These are phyloP conservation scores for Lunasporangiospora selenospora DNA, from an alignment of 192 early-diverging fungal genomes.

Conservation along the genomic window DNA sequence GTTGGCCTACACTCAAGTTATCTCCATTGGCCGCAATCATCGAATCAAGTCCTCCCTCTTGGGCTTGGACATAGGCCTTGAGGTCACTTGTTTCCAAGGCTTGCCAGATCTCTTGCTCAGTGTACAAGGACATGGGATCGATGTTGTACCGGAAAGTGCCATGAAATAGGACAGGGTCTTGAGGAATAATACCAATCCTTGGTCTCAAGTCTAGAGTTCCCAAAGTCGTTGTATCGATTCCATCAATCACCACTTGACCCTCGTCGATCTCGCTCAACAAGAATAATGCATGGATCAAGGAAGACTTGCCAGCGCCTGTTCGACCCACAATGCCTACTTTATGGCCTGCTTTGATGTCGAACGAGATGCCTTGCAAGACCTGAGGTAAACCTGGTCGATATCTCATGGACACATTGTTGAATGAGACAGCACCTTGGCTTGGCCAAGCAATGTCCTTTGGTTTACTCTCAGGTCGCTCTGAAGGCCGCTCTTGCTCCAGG, in stretches of 20 bases:
- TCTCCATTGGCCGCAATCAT: slow-evolving; percentile 77
- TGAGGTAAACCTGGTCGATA: slow-evolving; percentile 74
- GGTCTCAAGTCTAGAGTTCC: slow-evolving; percentile 79
- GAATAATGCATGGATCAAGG: slow-evolving; percentile 79
- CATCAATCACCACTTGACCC: slow-evolving; percentile 78
- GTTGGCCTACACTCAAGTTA: slow-evolving; percentile 86
- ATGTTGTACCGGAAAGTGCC: slow-evolving; percentile 65
- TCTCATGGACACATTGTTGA: slow-evolving; percentile 73
- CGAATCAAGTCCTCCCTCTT: slow-evolving; percentile 75
- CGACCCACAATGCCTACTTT: slow-evolving; percentile 95
- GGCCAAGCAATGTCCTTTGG: slow-evolving; percentile 69
- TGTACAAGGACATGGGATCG: slow-evolving; percentile 58
- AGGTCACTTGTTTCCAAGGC: slow-evolving; percentile 73
- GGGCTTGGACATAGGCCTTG: slow-evolving; percentile 63
- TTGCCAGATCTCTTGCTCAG: slow-evolving; percentile 72
- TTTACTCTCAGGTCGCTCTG: slow-evolving; percentile 19
- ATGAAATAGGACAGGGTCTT: slow-evolving; percentile 65
- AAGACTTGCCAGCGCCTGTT: slow-evolving; percentile 87
- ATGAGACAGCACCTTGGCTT: slow-evolving; percentile 67
- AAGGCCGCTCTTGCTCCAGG: slow-evolving; percentile 25
- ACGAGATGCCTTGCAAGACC: slow-evolving; percentile 81
- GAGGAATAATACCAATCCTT: slow-evolving; percentile 86
- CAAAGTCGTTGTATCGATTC: slow-evolving; percentile 73
- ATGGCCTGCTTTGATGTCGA: slow-evolving; percentile 64
- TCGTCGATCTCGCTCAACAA: slow-evolving; percentile 74